These are phyloP conservation scores for Albizia julibrissin DNA, from an alignment of 306 rosid genomes.

Conservation along the genomic window DNA sequence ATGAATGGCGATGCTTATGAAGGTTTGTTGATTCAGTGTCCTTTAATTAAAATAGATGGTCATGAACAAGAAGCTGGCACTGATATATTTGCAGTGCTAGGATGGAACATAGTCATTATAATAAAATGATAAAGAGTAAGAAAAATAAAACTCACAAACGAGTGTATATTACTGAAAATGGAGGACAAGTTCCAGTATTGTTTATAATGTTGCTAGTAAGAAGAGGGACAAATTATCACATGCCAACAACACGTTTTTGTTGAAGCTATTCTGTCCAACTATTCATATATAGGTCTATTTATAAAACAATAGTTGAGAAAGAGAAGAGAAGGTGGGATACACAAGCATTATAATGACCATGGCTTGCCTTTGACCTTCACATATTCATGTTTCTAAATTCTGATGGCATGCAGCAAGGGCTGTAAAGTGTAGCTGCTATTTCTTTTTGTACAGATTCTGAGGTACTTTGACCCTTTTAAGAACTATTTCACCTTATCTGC, in stretches of 20 bases:
- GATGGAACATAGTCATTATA: neutral
- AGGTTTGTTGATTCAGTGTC: neutral
- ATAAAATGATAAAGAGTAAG: neutral
- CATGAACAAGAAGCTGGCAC: neutral
- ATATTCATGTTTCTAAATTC: no score
- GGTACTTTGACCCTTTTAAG: no score
- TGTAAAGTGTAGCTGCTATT: no score
- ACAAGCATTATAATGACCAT: no score
- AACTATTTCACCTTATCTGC: no score
- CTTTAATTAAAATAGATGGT: neutral
- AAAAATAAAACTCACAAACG: neutral
- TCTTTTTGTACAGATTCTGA: no score
- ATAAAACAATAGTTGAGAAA: no score
- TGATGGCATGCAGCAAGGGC: no score
- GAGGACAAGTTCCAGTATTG: neutral
- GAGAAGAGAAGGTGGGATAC: neutral
- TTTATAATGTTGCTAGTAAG: conserved; percentile 2
- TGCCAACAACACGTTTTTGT: no score
- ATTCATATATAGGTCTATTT: neutral
- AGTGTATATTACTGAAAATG: neutral
- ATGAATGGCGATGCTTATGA: neutral
- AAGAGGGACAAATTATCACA: neutral
- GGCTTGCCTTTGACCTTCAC: no score
- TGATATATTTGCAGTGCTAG: neutral
- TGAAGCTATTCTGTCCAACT: neutral